Conservation (phyloP, 768 basidiomycete species). For the Coprinellus micaceus region DNA sequence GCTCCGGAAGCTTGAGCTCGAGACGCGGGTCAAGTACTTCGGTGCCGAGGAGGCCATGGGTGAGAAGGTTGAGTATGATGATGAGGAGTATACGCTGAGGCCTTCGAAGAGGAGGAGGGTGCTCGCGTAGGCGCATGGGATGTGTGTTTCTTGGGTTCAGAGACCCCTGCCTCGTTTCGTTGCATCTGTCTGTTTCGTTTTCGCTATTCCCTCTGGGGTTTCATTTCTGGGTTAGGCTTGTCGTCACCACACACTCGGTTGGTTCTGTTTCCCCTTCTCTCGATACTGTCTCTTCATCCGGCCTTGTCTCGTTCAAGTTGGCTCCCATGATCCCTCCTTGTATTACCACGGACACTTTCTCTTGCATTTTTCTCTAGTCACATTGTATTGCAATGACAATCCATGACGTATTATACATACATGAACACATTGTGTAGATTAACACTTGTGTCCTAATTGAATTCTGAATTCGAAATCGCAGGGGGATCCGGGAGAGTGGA, state of each 20-base stretch:
- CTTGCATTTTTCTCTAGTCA: neutral
- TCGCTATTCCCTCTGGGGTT: no score
- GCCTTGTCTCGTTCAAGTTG: no score
- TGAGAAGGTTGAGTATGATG: slow-evolving; percentile 46
- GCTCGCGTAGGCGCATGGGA: slow-evolving; percentile 3
- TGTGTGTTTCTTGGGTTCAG: slow-evolving; percentile 1
- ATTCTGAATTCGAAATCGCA: no score
- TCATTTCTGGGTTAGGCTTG: no score
- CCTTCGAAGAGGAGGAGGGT: slow-evolving; percentile 32
- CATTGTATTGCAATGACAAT: neutral
- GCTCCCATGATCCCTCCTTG: no score
- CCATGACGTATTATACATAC: neutral
- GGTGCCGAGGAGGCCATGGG: slow-evolving; percentile 30
- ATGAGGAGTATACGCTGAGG: slow-evolving; percentile 45
- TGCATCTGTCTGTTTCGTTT: neutral
- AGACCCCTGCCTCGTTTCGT: slow-evolving; percentile 1
- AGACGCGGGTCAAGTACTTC: slow-evolving; percentile 37
- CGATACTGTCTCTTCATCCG: no score
- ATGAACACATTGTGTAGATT: no score
- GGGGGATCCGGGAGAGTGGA: no score
- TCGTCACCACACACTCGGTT: no score
- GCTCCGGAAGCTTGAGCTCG: slow-evolving; percentile 57
- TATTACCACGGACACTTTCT: neutral
- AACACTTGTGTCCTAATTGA: no score
- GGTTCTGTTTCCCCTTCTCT: no score